Percentiles rank a stretch among this genome's conserved stretches.
phyloP scores from a whole-genome alignment of 106 monocot genomes.

The Amphibolis antarctica region DNA sequence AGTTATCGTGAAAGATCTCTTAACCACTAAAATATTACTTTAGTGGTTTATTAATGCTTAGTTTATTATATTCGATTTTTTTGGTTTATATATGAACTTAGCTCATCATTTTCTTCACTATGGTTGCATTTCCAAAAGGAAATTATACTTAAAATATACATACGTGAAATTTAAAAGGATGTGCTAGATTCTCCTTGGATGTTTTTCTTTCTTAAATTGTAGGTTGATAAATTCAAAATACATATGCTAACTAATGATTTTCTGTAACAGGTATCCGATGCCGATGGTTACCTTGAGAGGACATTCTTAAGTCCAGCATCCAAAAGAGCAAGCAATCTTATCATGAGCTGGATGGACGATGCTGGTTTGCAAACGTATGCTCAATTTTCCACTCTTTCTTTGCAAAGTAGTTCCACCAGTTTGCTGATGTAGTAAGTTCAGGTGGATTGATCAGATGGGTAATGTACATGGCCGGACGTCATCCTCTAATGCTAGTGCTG shows the following conservation, averaged over 20 bases:
- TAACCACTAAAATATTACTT: too few species aligned
- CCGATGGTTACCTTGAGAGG: conserved; percentile 70
- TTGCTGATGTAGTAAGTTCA: conserved; percentile 6
- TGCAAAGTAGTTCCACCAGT: not conserved
- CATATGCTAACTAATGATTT: not conserved
- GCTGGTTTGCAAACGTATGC: conserved; percentile 77
- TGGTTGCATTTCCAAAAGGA: too few species aligned
- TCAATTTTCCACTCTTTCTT: not conserved
- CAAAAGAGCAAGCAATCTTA: conserved; percentile 45
- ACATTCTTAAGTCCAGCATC: conserved; percentile 91
- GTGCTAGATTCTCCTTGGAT: too few species aligned
- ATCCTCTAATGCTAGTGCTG: conserved; percentile 34
- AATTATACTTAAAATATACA: too few species aligned
- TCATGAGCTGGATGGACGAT: conserved; percentile 88
- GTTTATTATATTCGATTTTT: too few species aligned
- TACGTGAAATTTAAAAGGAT: too few species aligned
- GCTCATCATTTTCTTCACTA: too few species aligned
- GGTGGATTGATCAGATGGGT: conserved; percentile 91
- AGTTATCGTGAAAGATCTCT: too few species aligned
- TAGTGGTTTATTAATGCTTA: too few species aligned
- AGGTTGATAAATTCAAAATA: not conserved
- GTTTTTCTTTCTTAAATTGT: too few species aligned
- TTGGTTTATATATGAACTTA: too few species aligned
- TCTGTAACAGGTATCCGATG: conserved; percentile 68
- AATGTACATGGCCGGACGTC: conserved; percentile 76